A percentile compares a stretch with the other conserved stretches of the same genome.
phyloP scores from a whole-genome alignment of 192 early-diverging fungal species.

The Coemansia guatemalensis region DNA sequence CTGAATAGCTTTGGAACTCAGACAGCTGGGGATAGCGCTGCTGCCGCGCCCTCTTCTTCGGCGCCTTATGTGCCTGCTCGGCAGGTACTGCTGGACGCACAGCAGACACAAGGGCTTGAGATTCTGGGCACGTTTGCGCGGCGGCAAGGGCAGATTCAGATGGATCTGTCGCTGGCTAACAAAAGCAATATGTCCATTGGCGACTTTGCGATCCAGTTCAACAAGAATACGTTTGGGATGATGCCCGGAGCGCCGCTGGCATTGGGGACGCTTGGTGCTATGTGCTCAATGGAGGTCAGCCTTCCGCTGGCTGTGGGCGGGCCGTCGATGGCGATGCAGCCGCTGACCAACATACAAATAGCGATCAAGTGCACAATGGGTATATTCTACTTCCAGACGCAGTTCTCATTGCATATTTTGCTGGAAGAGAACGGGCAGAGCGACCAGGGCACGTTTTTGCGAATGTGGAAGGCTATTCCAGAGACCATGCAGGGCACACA shows the following conservation, averaged over 20 bases:
- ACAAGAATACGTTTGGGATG: constrained; percentile 75
- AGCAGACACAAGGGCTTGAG: constrained; percentile 55
- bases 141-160: constrained; percentile 57
- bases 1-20: constrained; percentile 5
- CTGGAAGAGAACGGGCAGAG: constrained; percentile 51
- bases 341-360: constrained; percentile 66
- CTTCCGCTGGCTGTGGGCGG: constrained; percentile 59
- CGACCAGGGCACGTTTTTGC: constrained; percentile 56
- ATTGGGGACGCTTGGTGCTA: constrained; percentile 44
- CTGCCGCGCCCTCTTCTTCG: background rate
- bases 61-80: constrained; percentile 46
- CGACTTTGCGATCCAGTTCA: constrained; percentile 77
- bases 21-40: background rate
- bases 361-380: constrained; percentile 67
- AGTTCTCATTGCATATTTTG: constrained; percentile 61
- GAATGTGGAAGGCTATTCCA: constrained; percentile 56
- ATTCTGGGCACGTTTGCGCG: constrained; percentile 59
- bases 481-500: constrained; percentile 28
- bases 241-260: constrained; percentile 53
- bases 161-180: constrained; percentile 69
- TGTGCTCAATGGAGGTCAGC: constrained; percentile 42
- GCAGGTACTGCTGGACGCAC: constrained; percentile 48
- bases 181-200: constrained; percentile 49
- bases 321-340: constrained; percentile 50
- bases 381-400: constrained; percentile 71